A percentile compares a stretch with the other conserved stretches of the same genome.
phyloP scores from a whole-genome alignment of 768 basidiomycete genomes.

The Hypsizygus marmoreus region DNA sequence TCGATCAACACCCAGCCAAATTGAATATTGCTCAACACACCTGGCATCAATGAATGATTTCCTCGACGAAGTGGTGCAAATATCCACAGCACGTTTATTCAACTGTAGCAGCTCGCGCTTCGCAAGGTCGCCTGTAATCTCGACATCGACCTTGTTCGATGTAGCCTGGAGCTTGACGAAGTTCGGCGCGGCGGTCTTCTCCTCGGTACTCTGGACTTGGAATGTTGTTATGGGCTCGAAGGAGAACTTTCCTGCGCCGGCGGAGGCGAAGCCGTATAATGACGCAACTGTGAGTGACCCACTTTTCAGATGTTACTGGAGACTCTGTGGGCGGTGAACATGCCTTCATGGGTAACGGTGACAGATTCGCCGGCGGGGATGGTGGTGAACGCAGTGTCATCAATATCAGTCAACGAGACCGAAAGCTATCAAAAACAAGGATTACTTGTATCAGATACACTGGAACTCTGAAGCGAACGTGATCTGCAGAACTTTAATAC shows the following conservation, averaged over 20 bases:
- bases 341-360: conserved; percentile 40
- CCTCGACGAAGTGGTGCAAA: conserved; percentile 35
- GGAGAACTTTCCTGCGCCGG: conserved; percentile 40
- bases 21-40: conserved; percentile 18
- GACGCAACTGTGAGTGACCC: conserved; percentile 31
- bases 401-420: conserved; percentile 36
- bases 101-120: conserved; percentile 30
- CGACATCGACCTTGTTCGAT: conserved; percentile 31
- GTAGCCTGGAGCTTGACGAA: conserved; percentile 29
- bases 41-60: conserved; percentile 42
- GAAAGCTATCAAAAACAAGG: conserved; percentile 28
- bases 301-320: not conserved
- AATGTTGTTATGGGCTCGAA: conserved; percentile 43
- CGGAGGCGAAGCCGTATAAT: conserved; percentile 43
- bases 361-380: conserved; percentile 43
- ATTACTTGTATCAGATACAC: no score
- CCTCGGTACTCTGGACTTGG: conserved; percentile 26
- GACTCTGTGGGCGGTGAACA: not conserved
- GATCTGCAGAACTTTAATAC: conserved; percentile 38
- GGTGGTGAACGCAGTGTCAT: conserved; percentile 39
- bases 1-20: no score
- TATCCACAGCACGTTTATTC: conserved; percentile 39
- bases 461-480: not conserved
- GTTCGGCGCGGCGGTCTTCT: conserved; percentile 18
- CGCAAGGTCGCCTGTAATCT: conserved; percentile 35